Conservation (phyloP, 495 filamentous ascomycete genomes). For the Neurospora sp. region DNA sequence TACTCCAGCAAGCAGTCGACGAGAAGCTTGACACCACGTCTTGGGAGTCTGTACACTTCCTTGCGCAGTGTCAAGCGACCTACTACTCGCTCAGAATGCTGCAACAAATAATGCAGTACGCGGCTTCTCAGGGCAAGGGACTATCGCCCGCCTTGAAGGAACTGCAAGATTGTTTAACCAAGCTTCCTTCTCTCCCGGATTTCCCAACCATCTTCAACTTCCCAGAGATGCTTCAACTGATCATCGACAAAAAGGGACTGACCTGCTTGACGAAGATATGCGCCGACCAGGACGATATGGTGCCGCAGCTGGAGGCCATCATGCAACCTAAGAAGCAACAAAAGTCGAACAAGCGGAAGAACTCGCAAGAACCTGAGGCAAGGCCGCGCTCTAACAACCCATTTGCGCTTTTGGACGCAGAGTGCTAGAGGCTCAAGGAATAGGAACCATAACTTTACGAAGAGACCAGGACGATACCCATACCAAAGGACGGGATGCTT, state of each 20-base stretch:
- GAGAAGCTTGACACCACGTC: constrained; percentile 15
- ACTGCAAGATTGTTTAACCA: not conserved
- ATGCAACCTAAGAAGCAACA: not conserved
- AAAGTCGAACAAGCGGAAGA: not conserved
- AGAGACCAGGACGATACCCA: not conserved
- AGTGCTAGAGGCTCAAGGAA: not conserved
- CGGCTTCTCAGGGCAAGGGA: not conserved
- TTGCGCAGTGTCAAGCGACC: constrained; percentile 51
- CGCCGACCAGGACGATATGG: constrained; percentile 5
- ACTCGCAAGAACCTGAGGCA: not conserved
- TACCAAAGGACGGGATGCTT: too few species aligned
- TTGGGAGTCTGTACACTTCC: constrained; percentile 56
- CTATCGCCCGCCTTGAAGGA: not conserved
- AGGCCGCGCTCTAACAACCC: not conserved
- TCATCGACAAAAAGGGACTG: constrained; percentile 7
- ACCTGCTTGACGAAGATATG: constrained; percentile 6
- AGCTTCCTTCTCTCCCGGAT: constrained; percentile 10
- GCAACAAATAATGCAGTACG: constrained; percentile 40
- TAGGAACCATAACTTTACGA: too few species aligned
- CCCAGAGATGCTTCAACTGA: constrained; percentile 2
- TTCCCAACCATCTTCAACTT: constrained; percentile 13
- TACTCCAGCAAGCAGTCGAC: constrained; percentile 12
- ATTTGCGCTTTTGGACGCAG: not conserved
- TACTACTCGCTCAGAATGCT: constrained; percentile 59
- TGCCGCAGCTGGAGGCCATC: constrained; percentile 7